Conservation (phyloP, 805 yeast species). For the Debaryomyces castellii region DNA sequence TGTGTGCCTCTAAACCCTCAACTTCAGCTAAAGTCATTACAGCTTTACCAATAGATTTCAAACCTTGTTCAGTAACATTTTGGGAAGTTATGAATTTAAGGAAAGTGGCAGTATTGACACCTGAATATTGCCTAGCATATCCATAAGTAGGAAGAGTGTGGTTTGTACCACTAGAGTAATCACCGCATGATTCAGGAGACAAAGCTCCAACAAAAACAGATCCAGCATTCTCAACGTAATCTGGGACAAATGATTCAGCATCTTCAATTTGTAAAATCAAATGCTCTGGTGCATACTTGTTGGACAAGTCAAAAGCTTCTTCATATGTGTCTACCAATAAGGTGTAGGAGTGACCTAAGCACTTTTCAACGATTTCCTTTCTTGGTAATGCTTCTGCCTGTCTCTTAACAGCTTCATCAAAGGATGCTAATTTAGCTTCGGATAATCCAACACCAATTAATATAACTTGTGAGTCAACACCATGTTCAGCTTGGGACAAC, state of each 20-base stretch:
- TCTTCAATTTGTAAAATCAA: constrained; percentile 85
- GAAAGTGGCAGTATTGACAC: constrained; percentile 94
- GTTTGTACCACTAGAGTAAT: constrained; percentile 96
- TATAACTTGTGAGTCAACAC: constrained; percentile 96
- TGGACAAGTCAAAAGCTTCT: constrained; percentile 84
- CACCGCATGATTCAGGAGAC: constrained; percentile 98
- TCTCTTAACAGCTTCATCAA: constrained; percentile 78
- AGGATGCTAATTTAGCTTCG: constrained; percentile 55
- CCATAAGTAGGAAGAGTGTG: constrained; percentile 99
- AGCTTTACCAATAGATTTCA: constrained; percentile 88
- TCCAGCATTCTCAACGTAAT: constrained; percentile 86
- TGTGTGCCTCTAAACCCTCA: constrained; percentile 96
- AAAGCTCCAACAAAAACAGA: constrained; percentile 94
- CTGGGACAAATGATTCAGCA: constrained; percentile 68
- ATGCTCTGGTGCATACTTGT: constrained; percentile 96
- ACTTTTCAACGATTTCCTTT: constrained; percentile 87
- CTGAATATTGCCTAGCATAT: constrained; percentile 95
- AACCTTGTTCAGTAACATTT: constrained; percentile 82
- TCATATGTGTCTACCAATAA: constrained; percentile 66
- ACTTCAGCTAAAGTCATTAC: constrained; percentile 94
- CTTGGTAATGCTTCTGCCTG: constrained; percentile 89
- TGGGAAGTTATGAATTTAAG: constrained; percentile 94
- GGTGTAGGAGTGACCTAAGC: constrained; percentile 88
- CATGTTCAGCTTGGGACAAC: constrained; percentile 98
- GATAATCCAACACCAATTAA: constrained; percentile 78